Evolutionary conservation across 208 protist species (phyloP), one percentile per base, ranked within the genome.

Genomic region (Trypanosoma platydactyli): DNA sequence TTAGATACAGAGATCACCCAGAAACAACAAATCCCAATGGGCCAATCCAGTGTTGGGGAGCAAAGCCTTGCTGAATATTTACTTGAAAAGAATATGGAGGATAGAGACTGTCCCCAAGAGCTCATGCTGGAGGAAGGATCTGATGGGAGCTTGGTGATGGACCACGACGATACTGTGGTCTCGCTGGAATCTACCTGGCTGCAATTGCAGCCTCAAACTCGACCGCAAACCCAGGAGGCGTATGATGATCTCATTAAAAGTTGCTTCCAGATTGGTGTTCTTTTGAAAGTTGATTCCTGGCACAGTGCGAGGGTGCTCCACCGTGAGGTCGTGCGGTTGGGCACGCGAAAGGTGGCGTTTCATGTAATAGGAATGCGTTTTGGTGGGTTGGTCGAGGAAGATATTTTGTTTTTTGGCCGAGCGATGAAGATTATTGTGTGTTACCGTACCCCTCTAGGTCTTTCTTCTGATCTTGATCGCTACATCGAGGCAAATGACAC

Each of bases 251-350:
- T 81, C 42, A 56, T 91, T 45, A 67, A 68, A 46, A 77, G 83
- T 42, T 92, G 87, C 71, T 71, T 88, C 13, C 88, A 96, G 30
- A 68, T 96, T 9, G 88, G 88, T 49, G 81, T 96, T 55, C 76
- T 96, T 49, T 74, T 96, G 22, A 94, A 94, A 57, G 91, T 96
- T 40, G 91, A 96, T 70, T 85, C 80, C 27, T 96, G 88, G 83
- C 88, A 96, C 67, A 92, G 77, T 18, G 88, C 83, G 30, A 81
- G 91, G 44, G 84, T 96, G 81, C 72, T 96, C 9, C 52, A 66
- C 49, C 83, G 91, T 35, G 86, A 94, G 56, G 52, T 86, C n/a
- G 52, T 63, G 15, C 79, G 84, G 0, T 72, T 87, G 18, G 86
- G 85, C 15, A 96, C 91, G 20, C 63, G 76, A 15, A 83, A 84